A percentile compares a stretch with the other conserved stretches of the same genome.
Evolutionary conservation across 768 basidiomycete genomes (phyloP).

Genomic region (Amanita rimosa): DNA sequence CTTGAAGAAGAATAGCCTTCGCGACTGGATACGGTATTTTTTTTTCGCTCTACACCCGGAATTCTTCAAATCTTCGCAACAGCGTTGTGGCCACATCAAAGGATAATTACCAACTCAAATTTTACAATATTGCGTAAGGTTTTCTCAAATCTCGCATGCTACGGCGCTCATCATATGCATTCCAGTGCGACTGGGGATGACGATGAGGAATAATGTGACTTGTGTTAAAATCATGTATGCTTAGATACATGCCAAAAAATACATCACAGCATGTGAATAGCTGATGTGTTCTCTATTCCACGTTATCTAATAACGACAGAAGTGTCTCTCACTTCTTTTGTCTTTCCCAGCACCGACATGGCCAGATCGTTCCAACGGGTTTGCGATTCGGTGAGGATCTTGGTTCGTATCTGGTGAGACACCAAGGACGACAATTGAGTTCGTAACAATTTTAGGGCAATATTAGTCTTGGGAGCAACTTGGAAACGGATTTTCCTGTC

Average conservation of each 20-base stretch:
- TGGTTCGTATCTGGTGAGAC: slow-evolving; percentile 55
- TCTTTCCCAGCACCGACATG: slow-evolving; percentile 46
- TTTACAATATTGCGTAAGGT: slow-evolving; percentile 86
- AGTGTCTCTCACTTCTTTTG: slow-evolving; percentile 26
- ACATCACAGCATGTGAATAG: background rate
- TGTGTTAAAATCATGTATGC: background rate
- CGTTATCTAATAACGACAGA: no score
- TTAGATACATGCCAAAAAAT: background rate
- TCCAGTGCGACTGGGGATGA: slow-evolving; percentile 16
- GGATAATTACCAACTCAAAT: slow-evolving; percentile 88
- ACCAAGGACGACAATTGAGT: slow-evolving; percentile 47
- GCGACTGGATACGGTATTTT: slow-evolving; percentile 88
- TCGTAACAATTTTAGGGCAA: slow-evolving; percentile 77
- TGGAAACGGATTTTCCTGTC: slow-evolving; percentile 81
- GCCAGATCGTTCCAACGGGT: slow-evolving; percentile 66
- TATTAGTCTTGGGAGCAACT: slow-evolving; percentile 53
- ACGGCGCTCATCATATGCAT: background rate
- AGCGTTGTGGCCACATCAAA: slow-evolving; percentile 90
- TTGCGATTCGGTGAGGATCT: slow-evolving; percentile 46
- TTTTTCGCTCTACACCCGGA: background rate
- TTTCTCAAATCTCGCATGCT: background rate
- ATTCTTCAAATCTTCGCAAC: slow-evolving; percentile 6
- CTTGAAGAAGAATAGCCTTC: slow-evolving; percentile 93
- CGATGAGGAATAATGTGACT: slow-evolving; percentile 16
- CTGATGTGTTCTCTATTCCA: no score